A percentile compares a stretch with the other conserved stretches of the same genome.
phyloP scores from a whole-genome alignment of 2,329 filamentous ascomycete genomes.

The Alternaria ethzedia region DNA sequence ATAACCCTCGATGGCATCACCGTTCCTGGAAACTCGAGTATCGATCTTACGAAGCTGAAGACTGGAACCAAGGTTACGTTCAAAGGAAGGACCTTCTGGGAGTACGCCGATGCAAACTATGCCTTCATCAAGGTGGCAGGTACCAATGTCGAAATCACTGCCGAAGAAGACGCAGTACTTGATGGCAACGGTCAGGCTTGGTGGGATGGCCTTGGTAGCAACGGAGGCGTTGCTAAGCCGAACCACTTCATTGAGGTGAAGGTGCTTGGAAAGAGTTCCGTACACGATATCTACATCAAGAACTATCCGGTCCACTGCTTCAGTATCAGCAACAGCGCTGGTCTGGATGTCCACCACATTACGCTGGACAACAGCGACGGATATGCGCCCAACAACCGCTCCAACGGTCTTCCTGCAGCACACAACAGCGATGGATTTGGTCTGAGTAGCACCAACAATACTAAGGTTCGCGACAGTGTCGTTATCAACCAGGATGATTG shows the following conservation, averaged over 20 bases:
- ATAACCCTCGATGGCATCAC: constrained; percentile 52
- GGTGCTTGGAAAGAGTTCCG: constrained; percentile 46
- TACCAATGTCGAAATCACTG: constrained; percentile 50
- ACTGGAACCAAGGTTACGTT: constrained; percentile 53
- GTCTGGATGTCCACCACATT: constrained; percentile 55
- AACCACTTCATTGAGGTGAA: constrained; percentile 46
- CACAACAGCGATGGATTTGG: constrained; percentile 65
- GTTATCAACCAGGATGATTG: constrained; percentile 67
- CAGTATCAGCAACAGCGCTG: constrained; percentile 49
- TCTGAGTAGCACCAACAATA: constrained; percentile 53
- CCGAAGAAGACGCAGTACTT: constrained; percentile 43
- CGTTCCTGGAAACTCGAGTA: constrained; percentile 44
- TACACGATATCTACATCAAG: constrained; percentile 55
- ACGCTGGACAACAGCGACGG: constrained; percentile 65
- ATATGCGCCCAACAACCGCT: constrained; percentile 42
- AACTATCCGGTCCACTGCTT: constrained; percentile 62
- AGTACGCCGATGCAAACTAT: constrained; percentile 49
- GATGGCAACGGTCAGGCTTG: constrained; percentile 30
- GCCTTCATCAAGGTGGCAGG: constrained; percentile 42
- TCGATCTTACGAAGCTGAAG: constrained; percentile 51
- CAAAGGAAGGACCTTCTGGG: constrained; percentile 23
- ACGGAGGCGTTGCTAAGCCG: constrained; percentile 51
- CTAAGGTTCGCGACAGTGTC: constrained; percentile 50
- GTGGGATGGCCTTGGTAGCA: constrained; percentile 50
- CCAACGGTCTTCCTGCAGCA: constrained; percentile 27